Conservation (phyloP, 2,329 filamentous ascomycete genomes). For the Celoporthe dispersa region DNA sequence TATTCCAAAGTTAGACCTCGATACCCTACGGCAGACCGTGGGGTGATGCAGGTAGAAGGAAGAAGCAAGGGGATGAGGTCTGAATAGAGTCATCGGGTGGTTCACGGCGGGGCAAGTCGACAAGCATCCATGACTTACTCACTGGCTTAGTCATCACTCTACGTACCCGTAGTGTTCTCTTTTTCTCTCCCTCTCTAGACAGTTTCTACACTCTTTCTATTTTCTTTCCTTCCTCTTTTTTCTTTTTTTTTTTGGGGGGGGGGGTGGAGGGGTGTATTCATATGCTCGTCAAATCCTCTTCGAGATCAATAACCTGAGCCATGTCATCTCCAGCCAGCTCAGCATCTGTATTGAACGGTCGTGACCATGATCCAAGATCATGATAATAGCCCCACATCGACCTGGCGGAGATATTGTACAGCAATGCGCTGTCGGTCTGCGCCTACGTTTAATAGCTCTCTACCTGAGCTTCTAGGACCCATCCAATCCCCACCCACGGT, state of each 20-base stretch:
- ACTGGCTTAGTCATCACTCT: slow-evolving; percentile 5
- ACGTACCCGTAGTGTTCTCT: too few relatives aligned
- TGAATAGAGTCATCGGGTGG: slow-evolving; percentile 16
- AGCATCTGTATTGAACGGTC: background rate
- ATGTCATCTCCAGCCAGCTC: background rate
- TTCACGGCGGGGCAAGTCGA: slow-evolving; percentile 15
- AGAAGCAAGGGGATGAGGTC: slow-evolving; percentile 6
- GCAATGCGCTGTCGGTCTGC: background rate
- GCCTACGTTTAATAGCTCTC: background rate
- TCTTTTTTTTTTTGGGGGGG: background rate
- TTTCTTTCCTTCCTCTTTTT: background rate
- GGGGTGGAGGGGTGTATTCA: too few relatives aligned
- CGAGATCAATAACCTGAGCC: background rate
- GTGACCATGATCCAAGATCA: background rate
- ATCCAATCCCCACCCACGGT: background rate
- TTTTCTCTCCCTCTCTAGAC: too few relatives aligned
- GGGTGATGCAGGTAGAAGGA: background rate
- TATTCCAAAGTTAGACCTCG: background rate
- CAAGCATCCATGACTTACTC: slow-evolving; percentile 1
- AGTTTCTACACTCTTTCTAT: too few relatives aligned
- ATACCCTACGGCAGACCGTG: slow-evolving; percentile 10
- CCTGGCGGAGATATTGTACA: background rate
- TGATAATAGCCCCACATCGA: background rate
- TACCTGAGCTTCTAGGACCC: background rate
- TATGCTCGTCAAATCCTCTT: background rate